phyloP scores from a whole-genome alignment of 139 green algal genomes.

The Edaphochlamys debaryana region DNA sequence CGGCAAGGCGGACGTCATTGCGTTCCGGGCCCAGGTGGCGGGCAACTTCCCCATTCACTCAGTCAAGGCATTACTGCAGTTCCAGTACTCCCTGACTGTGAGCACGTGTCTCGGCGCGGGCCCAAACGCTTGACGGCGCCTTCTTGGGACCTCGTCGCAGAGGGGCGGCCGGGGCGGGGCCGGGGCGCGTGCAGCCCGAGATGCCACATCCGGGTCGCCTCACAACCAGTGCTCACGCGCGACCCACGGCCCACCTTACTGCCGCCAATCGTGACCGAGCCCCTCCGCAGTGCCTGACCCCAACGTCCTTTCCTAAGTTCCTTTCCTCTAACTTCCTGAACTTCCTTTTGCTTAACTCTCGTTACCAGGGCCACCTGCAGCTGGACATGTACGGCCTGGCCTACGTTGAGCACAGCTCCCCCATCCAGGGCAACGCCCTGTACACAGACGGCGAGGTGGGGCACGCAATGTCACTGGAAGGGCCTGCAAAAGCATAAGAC shows the following conservation, averaged over 20 bases:
- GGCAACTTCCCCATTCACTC: constrained; percentile 45
- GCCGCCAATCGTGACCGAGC: too few relatives aligned
- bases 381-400: constrained; percentile 55
- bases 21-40: constrained; percentile 43
- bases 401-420: constrained; percentile 41
- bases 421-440: constrained; percentile 31
- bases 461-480: background rate
- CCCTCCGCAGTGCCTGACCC: too few relatives aligned
- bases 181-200: too few relatives aligned
- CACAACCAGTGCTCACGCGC: too few relatives aligned
- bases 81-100: constrained; percentile 55
- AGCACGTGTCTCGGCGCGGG: background rate
- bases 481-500: background rate
- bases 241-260: too few relatives aligned
- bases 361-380: constrained; percentile 36
- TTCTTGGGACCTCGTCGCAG: too few relatives aligned
- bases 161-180: too few relatives aligned
- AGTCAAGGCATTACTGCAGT: constrained; percentile 65
- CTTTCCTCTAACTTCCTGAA: too few relatives aligned
- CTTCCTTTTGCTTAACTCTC: too few relatives aligned
- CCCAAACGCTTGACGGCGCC: too few relatives aligned
- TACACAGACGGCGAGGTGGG: constrained; percentile 50
- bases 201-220: too few relatives aligned
- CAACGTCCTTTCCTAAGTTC: too few relatives aligned
- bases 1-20: constrained; percentile 61